These are phyloP conservation scores for Leccinum angustisporum DNA, from an alignment of 1,284 basidiomycete genomes.

Conservation along the genomic window DNA sequence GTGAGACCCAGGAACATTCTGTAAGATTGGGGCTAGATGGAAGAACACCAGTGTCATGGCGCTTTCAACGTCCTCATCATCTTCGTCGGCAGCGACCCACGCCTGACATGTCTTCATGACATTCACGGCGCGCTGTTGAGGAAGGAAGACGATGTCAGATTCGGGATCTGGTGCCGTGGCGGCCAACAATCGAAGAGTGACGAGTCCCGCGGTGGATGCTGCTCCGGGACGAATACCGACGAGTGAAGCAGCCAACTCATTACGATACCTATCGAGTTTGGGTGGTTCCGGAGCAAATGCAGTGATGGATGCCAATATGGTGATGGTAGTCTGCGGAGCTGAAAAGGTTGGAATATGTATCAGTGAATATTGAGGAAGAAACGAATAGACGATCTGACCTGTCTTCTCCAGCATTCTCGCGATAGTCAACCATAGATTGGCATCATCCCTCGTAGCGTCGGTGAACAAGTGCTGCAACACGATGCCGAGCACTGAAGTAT, in stretches of 20 bases:
- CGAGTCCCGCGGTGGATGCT: conserved; percentile 69
- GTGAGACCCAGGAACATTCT: conserved; percentile 84
- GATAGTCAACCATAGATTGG: conserved; percentile 74
- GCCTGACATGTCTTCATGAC: conserved; percentile 83
- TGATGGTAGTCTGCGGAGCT: conserved; percentile 71
- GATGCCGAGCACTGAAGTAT: conserved; percentile 57
- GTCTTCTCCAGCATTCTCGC: conserved; percentile 61
- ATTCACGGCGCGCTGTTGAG: conserved; percentile 86
- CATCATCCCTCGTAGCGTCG: conserved; percentile 62
- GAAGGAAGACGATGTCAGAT: conserved; percentile 82
- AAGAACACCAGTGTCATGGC: conserved; percentile 76
- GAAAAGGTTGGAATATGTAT: neutral
- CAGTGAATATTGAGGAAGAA: neutral
- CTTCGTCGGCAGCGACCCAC: conserved; percentile 76
- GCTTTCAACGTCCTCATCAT: conserved; percentile 71
- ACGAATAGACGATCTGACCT: conserved; percentile 40
- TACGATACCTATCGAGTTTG: conserved; percentile 80
- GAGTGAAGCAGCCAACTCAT: conserved; percentile 83
- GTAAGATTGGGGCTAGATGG: conserved; percentile 84
- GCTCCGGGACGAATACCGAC: conserved; percentile 66
- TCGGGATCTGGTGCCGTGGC: conserved; percentile 79
- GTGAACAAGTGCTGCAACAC: conserved; percentile 63
- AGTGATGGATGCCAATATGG: conserved; percentile 65
- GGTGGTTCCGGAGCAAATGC: conserved; percentile 66
- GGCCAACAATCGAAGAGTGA: conserved; percentile 69